phyloP scores from a whole-genome alignment of 2,329 filamentous ascomycete genomes.

The Epichloe aotearoae region DNA sequence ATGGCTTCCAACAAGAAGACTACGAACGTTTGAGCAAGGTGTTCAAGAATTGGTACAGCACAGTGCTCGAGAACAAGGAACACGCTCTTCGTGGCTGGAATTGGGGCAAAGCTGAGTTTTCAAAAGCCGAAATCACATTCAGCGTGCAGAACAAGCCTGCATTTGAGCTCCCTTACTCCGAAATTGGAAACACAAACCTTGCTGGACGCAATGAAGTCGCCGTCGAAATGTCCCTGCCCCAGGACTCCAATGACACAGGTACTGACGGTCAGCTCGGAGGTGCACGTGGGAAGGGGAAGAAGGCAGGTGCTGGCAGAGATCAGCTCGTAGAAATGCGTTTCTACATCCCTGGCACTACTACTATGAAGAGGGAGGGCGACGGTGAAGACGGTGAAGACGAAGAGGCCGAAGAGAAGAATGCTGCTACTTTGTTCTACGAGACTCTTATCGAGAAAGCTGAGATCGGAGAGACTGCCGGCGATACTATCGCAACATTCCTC shows the following conservation, averaged over 20 bases:
- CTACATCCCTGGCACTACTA: constrained; percentile 87
- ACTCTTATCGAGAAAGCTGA: constrained; percentile 97
- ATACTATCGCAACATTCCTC: constrained; percentile 93
- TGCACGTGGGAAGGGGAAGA: constrained; percentile 66
- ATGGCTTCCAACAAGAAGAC: constrained; percentile 92
- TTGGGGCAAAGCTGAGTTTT: constrained; percentile 97
- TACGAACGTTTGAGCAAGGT: constrained; percentile 81
- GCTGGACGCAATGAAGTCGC: constrained; percentile 97
- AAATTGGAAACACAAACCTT: constrained; percentile 95
- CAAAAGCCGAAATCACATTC: constrained; percentile 88
- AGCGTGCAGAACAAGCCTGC: constrained; percentile 94
- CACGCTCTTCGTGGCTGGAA: constrained; percentile 96
- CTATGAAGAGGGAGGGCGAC: constrained; percentile 55
- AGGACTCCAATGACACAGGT: constrained; percentile 57
- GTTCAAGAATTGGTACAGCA: constrained; percentile 97
- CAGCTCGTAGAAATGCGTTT: constrained; percentile 98
- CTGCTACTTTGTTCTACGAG: constrained; percentile 95
- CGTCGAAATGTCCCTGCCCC: constrained; percentile 75
- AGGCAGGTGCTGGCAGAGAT: constrained; percentile 77
- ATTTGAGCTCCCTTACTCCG: constrained; percentile 93
- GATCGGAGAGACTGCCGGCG: constrained; percentile 97
- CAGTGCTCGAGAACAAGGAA: constrained; percentile 82
- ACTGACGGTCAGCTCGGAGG: constrained; percentile 63
- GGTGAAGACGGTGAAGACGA: constrained; percentile 50
- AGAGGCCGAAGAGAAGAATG: constrained; percentile 68